phyloP scores from a whole-genome alignment of 306 rosid genomes.

The Betula pendula region DNA sequence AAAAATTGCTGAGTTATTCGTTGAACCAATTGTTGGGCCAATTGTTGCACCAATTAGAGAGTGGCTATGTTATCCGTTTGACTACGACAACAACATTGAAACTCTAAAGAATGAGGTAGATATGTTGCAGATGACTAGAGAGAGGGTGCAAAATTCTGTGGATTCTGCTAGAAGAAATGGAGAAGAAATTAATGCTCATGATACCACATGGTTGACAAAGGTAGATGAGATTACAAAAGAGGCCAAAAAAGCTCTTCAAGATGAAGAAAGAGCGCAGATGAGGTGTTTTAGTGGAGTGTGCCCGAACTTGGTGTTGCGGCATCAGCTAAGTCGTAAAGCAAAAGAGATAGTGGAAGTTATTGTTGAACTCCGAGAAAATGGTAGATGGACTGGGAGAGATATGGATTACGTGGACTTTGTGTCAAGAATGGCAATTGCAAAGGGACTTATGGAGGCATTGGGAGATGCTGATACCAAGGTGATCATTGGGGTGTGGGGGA shows the following conservation, averaged over 20 bases:
- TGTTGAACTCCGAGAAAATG: neutral
- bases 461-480: neutral
- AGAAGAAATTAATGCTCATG: neutral
- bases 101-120: neutral
- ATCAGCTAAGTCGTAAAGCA: slow-evolving; percentile 22
- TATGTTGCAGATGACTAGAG: neutral
- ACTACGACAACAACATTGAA: neutral
- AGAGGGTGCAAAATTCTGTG: neutral
- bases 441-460: slow-evolving; percentile 4
- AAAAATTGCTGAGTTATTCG: neutral
- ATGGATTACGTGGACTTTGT: neutral
- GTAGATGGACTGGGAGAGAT: neutral
- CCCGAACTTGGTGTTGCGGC: neutral
- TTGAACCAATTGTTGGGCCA: too few species aligned
- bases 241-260: neutral
- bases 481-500: slow-evolving; percentile 12
- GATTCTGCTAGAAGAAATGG: neutral
- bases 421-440: neutral
- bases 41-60: neutral
- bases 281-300: slow-evolving; percentile 13
- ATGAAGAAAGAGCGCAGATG: neutral
- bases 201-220: neutral
- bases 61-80: neutral
- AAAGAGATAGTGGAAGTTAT: neutral
- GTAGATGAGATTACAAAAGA: neutral